Conservation (phyloP, 495 filamentous ascomycete species). For the Astrocystis sublimbata region DNA sequence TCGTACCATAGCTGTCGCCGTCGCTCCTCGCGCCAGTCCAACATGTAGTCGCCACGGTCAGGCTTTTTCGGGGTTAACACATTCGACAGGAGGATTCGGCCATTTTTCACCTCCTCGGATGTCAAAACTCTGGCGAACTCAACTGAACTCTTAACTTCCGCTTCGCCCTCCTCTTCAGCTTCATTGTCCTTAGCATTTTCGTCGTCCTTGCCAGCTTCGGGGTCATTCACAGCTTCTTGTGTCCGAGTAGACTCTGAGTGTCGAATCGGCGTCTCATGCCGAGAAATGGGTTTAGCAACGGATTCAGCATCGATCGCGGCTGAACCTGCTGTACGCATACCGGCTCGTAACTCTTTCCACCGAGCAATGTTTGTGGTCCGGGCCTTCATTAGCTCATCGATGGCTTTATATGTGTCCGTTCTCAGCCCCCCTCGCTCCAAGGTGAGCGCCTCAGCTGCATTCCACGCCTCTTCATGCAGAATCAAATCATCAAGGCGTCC, state of each 20-base stretch:
- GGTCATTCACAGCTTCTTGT: too few relatives aligned
- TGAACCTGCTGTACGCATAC: too few relatives aligned
- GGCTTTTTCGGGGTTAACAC: not conserved
- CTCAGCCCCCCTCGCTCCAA: not conserved
- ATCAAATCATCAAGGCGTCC: conserved; percentile 13
- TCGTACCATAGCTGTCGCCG: not conserved
- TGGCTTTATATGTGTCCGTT: not conserved
- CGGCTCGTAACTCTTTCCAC: not conserved
- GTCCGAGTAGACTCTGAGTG: too few relatives aligned
- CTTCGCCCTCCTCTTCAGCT: not conserved
- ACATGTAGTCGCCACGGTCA: not conserved
- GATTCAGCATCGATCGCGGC: not conserved
- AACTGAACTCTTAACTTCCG: too few relatives aligned
- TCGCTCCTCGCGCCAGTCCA: not conserved
- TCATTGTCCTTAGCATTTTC: not conserved
- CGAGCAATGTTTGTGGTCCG: not conserved
- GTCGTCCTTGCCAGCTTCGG: not conserved
- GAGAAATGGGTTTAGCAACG: not conserved
- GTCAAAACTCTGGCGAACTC: not conserved
- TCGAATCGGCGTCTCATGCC: not conserved
- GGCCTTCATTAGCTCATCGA: not conserved
- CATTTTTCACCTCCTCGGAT: not conserved
- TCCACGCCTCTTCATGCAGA: conserved; percentile 6
- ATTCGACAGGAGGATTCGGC: not conserved
- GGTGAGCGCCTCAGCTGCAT: not conserved